Evolutionary conservation across 305 asterid species (phyloP).

Genomic region (Striga hermonthica): DNA sequence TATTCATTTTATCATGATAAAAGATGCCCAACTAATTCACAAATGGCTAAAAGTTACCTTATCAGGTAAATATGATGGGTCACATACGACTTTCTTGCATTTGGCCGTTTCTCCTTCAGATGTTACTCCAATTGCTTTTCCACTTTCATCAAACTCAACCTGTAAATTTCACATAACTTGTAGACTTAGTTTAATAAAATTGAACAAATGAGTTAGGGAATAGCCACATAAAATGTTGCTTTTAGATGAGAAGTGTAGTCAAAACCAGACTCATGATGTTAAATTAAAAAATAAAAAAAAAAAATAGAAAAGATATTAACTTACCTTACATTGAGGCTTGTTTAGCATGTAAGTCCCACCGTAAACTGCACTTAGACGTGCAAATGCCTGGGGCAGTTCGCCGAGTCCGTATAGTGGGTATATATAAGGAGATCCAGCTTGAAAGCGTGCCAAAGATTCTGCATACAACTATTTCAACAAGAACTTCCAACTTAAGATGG

Average conservation of each 20-base stretch:
- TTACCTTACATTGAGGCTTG: conserved; percentile 93
- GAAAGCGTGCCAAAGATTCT: conserved; percentile 92
- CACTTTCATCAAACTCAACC: conserved; percentile 82
- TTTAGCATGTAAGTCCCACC: conserved; percentile 98
- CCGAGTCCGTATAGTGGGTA: conserved; percentile 95
- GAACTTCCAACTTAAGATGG: not conserved
- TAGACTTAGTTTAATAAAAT: not conserved
- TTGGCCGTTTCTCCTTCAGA: conserved; percentile 99
- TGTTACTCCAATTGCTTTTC: conserved; percentile 78
- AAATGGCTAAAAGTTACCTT: conserved; percentile 42
- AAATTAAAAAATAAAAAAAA: no score
- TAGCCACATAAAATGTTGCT: not conserved
- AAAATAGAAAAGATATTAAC: conserved; percentile 4
- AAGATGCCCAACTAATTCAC: not conserved
- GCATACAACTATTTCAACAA: conserved; percentile 71
- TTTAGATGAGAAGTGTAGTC: conserved; percentile 1
- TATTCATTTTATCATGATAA: conserved; percentile 14
- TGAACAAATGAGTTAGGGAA: no score
- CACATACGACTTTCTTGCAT: conserved; percentile 96
- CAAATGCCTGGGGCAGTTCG: conserved; percentile 98
- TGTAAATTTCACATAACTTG: conserved; percentile 1
- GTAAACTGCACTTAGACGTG: conserved; percentile 96
- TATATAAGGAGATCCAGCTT: conserved; percentile 92
- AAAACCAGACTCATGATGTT: no score
- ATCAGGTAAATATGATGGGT: conserved; percentile 83